Conservation (phyloP, 495 filamentous ascomycete species). For the Endocarpon pusillum region DNA sequence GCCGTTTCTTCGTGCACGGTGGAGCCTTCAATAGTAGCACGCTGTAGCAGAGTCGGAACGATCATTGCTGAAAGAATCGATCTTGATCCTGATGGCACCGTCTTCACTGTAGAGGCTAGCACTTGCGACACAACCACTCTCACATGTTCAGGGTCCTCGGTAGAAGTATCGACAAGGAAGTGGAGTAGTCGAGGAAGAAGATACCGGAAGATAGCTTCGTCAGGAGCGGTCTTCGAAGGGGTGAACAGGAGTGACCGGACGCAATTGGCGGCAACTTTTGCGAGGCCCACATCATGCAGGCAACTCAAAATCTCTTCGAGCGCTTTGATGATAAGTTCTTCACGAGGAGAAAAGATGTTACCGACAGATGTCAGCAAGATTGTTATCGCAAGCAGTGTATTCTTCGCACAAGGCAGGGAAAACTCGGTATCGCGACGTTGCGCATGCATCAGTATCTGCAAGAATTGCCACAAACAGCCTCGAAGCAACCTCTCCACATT, state of each 20-base stretch:
- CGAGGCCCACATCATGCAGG: constrained; percentile 57
- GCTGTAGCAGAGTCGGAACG: constrained; percentile 59
- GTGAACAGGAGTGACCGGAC: constrained; percentile 61
- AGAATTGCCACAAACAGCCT: constrained; percentile 60
- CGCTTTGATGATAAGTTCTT: constrained; percentile 50
- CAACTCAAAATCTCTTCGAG: constrained; percentile 70
- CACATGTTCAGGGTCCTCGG: constrained; percentile 58
- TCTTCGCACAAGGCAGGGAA: constrained; percentile 78
- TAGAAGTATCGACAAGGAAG: constrained; percentile 50
- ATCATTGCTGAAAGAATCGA: constrained; percentile 53
- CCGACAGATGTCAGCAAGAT: constrained; percentile 71
- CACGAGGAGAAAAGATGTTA: constrained; percentile 51
- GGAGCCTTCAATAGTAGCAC: constrained; percentile 38
- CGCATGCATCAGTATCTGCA: constrained; percentile 63
- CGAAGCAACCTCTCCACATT: constrained; percentile 29
- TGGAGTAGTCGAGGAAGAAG: constrained; percentile 59
- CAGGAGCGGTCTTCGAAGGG: constrained; percentile 41
- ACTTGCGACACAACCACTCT: constrained; percentile 52
- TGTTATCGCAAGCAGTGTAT: constrained; percentile 71
- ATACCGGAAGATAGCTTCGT: constrained; percentile 55
- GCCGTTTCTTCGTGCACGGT: constrained; percentile 52
- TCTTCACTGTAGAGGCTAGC: constrained; percentile 49
- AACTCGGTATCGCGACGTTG: constrained; percentile 71
- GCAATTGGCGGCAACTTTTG: constrained; percentile 78
- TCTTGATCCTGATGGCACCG: constrained; percentile 29